phyloP scores from a whole-genome alignment of 2,329 filamentous ascomycete species.

The Penicillium sp. region DNA sequence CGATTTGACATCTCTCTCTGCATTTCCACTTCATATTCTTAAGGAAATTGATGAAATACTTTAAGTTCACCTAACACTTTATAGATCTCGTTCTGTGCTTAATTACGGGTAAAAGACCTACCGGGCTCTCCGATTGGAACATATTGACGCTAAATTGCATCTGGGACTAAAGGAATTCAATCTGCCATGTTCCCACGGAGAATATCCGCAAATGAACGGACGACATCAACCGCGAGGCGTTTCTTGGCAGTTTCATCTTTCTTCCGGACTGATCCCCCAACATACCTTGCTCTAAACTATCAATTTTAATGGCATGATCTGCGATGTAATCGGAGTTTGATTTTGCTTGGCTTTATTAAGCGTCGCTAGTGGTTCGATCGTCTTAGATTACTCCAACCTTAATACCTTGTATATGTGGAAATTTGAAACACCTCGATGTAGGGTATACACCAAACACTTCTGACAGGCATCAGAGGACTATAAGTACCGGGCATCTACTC shows the following conservation, averaged over 20 bases:
- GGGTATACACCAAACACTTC: neutral
- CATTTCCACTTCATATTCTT: no score
- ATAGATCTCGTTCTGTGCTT: no score
- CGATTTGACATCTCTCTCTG: no score
- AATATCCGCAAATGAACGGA: conserved; percentile 7
- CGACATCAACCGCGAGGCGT: conserved; percentile 6
- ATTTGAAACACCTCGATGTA: neutral
- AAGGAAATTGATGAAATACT: no score
- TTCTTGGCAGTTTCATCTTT: conserved; percentile 7
- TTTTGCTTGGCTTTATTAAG: conserved; percentile 2
- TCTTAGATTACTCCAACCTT: neutral
- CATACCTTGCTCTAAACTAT: neutral
- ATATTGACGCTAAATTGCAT: neutral
- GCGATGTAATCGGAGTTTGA: neutral
- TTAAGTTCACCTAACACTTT: no score
- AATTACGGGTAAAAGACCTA: no score
- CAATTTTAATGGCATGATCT: neutral
- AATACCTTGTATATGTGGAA: neutral
- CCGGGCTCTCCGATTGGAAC: neutral
- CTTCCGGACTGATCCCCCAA: neutral
- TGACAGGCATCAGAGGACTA: neutral
- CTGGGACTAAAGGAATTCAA: neutral
- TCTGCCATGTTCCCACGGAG: neutral
- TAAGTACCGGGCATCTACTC: neutral
- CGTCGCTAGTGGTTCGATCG: neutral